A percentile compares a stretch with the other conserved stretches of the same genome.
Conservation (phyloP, 2,329 filamentous ascomycete genomes). For the Didymosphaeria variabile region DNA sequence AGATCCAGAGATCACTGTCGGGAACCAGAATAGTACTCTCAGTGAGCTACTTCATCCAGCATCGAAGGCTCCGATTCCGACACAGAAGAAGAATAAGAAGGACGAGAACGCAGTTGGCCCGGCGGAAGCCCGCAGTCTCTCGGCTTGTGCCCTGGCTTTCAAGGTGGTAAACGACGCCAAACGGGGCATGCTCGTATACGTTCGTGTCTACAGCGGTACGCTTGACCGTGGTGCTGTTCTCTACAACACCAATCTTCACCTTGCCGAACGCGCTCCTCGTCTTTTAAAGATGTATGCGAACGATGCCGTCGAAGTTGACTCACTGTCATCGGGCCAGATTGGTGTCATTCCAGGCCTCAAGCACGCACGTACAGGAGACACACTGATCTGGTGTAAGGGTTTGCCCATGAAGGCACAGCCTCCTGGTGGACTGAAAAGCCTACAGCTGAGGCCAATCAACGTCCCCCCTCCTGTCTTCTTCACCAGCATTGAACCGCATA, state of each 20-base stretch:
- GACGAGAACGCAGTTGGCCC: constrained; percentile 23
- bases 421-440: constrained; percentile 71
- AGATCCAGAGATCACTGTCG: constrained; percentile 78
- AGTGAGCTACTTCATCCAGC: constrained; percentile 54
- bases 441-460: constrained; percentile 87
- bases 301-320: constrained; percentile 83
- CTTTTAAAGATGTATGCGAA: constrained; percentile 90
- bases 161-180: constrained; percentile 92
- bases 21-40: constrained; percentile 64
- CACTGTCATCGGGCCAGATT: constrained; percentile 86
- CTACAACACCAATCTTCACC: constrained; percentile 86
- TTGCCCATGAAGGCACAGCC: constrained; percentile 69
- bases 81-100: constrained; percentile 28
- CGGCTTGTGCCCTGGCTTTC: constrained; percentile 78
- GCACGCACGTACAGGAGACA: constrained; percentile 91
- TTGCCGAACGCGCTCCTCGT: constrained; percentile 81
- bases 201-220: constrained; percentile 88
- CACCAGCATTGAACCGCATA: constrained; percentile 86
- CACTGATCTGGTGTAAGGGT: constrained; percentile 77
- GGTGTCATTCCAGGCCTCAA: constrained; percentile 92
- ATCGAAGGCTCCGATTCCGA: constrained; percentile 27
- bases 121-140: constrained; percentile 66
- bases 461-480: constrained; percentile 97
- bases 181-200: constrained; percentile 87
- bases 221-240: constrained; percentile 77